Evolutionary conservation across 2,329 filamentous ascomycete species (phyloP).

Genomic region (Paecilomyces dactylethromorphus): DNA sequence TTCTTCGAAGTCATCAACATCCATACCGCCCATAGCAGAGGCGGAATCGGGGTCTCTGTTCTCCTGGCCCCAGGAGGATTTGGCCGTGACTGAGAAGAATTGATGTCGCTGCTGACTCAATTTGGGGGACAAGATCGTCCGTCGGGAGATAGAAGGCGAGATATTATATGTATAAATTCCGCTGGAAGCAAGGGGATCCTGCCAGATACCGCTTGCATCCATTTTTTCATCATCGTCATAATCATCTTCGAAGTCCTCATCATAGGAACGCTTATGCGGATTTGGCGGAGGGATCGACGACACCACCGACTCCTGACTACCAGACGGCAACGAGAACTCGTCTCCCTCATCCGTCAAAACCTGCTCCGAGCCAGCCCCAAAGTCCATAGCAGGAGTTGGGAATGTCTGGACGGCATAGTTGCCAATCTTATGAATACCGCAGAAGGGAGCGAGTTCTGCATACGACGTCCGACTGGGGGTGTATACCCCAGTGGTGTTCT

Average conservation of each 20-base stretch:
- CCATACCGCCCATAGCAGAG: conserved; percentile 20
- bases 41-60: conserved; percentile 14
- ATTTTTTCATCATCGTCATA: conserved; percentile 13
- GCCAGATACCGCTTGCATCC: conserved; percentile 18
- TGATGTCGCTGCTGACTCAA: conserved; percentile 20
- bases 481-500: background rate
- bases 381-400: conserved; percentile 31
- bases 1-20: conserved; percentile 40
- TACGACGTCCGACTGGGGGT: conserved; percentile 8
- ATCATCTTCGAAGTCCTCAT: conserved; percentile 31
- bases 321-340: conserved; percentile 32
- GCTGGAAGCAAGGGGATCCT: conserved; percentile 13
- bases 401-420: conserved; percentile 54
- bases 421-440: conserved; percentile 70
- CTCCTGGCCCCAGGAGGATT: conserved; percentile 20
- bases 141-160: conserved; percentile 6
- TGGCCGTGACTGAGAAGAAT: conserved; percentile 6
- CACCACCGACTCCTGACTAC: conserved; percentile 30
- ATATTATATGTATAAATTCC: background rate
- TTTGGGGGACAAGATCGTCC: conserved; percentile 27
- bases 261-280: conserved; percentile 39
- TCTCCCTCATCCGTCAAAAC: conserved; percentile 30
- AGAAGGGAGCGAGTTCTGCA: conserved; percentile 71
- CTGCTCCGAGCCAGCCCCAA: conserved; percentile 10
- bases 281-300: conserved; percentile 20